A percentile compares a stretch with the other conserved stretches of the same genome.
Evolutionary conservation across 805 yeast species (phyloP).

Genomic region (Ogataea naganishii): DNA sequence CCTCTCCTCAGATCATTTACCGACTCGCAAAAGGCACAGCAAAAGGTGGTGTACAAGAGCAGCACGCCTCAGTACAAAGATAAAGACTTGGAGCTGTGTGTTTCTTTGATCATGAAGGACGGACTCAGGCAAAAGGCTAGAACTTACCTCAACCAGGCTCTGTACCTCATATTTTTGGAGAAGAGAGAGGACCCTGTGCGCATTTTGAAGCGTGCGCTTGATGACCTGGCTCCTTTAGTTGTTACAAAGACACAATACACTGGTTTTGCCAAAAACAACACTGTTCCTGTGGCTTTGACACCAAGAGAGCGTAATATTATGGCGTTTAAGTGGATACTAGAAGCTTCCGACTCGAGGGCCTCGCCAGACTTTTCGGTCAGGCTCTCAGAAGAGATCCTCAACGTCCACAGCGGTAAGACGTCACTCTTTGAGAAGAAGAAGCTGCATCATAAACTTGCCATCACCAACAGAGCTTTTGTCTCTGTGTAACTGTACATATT

Average conservation of each 20-base stretch:
- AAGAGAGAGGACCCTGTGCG: constrained; percentile 74
- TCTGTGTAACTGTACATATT: no score
- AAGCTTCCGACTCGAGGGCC: constrained; percentile 71
- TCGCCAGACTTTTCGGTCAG: constrained; percentile 80
- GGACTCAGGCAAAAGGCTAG: constrained; percentile 83
- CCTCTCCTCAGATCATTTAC: constrained; percentile 4
- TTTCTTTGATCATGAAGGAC: constrained; percentile 84
- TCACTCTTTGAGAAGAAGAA: constrained; percentile 78
- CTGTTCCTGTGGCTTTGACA: constrained; percentile 76
- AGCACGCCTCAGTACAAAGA: constrained; percentile 49
- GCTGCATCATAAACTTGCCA: constrained; percentile 78
- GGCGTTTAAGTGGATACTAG: constrained; percentile 88
- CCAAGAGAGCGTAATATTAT: constrained; percentile 76
- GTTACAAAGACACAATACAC: constrained; percentile 69
- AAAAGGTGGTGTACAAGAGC: constrained; percentile 2
- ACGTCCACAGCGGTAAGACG: constrained; percentile 70
- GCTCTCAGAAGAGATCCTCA: constrained; percentile 79
- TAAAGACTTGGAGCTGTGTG: constrained; percentile 67
- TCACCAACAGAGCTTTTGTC: constrained; percentile 86
- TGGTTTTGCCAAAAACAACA: constrained; percentile 75
- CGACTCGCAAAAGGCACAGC: constrained; percentile 3
- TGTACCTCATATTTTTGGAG: constrained; percentile 69
- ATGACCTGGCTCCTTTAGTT: constrained; percentile 78
- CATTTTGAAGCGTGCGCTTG: constrained; percentile 65
- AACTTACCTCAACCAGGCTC: constrained; percentile 62